Evolutionary conservation across 2,329 filamentous ascomycete species (phyloP).

Genomic region (Fusarium dlaminii): DNA sequence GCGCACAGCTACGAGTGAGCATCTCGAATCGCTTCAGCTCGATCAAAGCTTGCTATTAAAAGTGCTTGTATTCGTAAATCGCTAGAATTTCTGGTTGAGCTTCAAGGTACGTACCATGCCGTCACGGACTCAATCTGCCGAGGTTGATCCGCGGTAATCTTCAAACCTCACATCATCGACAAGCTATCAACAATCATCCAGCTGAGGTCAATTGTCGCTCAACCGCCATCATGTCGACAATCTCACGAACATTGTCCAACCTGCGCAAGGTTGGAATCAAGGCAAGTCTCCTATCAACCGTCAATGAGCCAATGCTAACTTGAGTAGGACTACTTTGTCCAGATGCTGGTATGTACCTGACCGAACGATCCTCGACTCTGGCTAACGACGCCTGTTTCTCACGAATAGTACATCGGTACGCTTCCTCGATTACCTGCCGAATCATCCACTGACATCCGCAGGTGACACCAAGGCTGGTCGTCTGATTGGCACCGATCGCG

Average conservation of each 20-base stretch:
- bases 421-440: neutral
- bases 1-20: conserved; percentile 49
- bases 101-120: conserved; percentile 32
- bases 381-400: conserved; percentile 32
- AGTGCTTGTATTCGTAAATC: conserved; percentile 23
- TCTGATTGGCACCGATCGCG: conserved; percentile 85
- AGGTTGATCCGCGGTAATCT: conserved; percentile 45
- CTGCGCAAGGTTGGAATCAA: conserved; percentile 88
- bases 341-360: conserved; percentile 81
- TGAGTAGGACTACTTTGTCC: conserved; percentile 83
- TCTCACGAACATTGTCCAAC: conserved; percentile 86
- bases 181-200: conserved; percentile 21
- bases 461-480: conserved; percentile 96
- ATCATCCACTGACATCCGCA: conserved; percentile 49
- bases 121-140: conserved; percentile 38
- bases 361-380: conserved; percentile 32
- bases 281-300: conserved; percentile 58
- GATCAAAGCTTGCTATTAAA: conserved; percentile 2
- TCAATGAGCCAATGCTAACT: conserved; percentile 29
- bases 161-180: conserved; percentile 36
- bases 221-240: conserved; percentile 81
- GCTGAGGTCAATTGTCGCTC: conserved; percentile 42
- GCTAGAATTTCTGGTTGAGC: conserved; percentile 31
- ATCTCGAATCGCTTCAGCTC: conserved; percentile 34
- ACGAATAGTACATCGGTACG: conserved; percentile 65